Evolutionary conservation across 176 grass and related monocot genomes (phyloP).

Genomic region (Canna indica): DNA sequence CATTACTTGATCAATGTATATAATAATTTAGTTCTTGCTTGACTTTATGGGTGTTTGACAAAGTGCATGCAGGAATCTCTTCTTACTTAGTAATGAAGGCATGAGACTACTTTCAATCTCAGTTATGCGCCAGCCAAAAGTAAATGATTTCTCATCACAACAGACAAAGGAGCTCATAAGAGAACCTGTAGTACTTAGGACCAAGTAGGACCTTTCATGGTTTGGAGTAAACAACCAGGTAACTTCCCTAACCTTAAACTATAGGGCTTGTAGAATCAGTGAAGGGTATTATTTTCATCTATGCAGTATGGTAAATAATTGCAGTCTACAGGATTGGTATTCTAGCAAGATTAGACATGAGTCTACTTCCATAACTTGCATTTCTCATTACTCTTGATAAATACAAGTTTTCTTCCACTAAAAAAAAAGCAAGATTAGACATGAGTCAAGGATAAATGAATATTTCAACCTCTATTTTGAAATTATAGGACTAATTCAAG

Average conservation of each 20-base stretch:
- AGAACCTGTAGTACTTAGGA: neutral
- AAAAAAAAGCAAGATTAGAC: too few relatives aligned
- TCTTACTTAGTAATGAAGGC: neutral
- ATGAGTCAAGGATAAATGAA: too few relatives aligned
- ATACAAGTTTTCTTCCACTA: too few relatives aligned
- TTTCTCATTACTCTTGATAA: too few relatives aligned
- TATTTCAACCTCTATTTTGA: too few relatives aligned
- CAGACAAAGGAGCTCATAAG: neutral
- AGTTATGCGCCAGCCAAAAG: neutral
- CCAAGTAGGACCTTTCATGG: neutral
- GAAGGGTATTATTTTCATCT: neutral
- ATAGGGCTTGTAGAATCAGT: neutral
- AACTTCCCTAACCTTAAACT: neutral
- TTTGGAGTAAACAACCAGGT: neutral
- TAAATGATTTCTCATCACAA: neutral
- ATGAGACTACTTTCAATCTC: neutral
- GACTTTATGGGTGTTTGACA: neutral
- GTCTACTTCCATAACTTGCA: too few relatives aligned
- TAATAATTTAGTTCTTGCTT: neutral
- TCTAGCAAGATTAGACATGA: too few relatives aligned
- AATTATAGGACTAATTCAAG: too few relatives aligned
- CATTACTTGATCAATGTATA: too few relatives aligned
- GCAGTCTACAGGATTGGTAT: too few relatives aligned
- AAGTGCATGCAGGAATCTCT: neutral
- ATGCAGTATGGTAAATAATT: neutral